phyloP scores from a whole-genome alignment of 371 early-diverging fungal species.

The Mucor irregularis region DNA sequence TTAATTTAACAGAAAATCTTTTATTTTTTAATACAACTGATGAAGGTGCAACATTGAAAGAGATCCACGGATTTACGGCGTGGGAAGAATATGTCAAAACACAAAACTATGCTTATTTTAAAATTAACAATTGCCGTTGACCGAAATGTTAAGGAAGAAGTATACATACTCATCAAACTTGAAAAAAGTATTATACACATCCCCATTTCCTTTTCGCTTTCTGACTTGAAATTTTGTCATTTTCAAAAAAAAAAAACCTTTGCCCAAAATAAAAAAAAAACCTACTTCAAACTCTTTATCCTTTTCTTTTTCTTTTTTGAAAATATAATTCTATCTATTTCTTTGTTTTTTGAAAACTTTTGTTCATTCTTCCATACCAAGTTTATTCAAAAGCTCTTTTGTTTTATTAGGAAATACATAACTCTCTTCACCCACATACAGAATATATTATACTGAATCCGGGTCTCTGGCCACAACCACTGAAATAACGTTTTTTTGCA shows the following conservation, averaged over 20 bases:
- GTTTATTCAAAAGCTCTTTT: not conserved
- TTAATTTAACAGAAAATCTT: too few species aligned
- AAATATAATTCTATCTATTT: not conserved
- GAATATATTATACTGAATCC: slow-evolving; percentile 18
- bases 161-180: too few species aligned
- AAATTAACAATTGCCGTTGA: too few species aligned
- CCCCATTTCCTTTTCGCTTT: too few species aligned
- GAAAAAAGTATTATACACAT: too few species aligned
- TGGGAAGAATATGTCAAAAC: not conserved
- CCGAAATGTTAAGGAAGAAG: too few species aligned
- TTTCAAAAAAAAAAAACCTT: not conserved
- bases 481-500: slow-evolving; percentile 1
- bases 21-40: not conserved
- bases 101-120: too few species aligned
- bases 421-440: too few species aligned
- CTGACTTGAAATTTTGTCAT: too few species aligned
- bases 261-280: not conserved
- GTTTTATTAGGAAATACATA: not conserved
- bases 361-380: not conserved
- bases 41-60: too few species aligned
- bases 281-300: not conserved
- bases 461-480: slow-evolving; percentile 49
- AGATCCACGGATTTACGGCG: slow-evolving; percentile 1
- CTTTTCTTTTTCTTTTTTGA: not conserved
- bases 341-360: not conserved